phyloP scores from a whole-genome alignment of 805 yeast species.

The Alloascoidea africana region DNA sequence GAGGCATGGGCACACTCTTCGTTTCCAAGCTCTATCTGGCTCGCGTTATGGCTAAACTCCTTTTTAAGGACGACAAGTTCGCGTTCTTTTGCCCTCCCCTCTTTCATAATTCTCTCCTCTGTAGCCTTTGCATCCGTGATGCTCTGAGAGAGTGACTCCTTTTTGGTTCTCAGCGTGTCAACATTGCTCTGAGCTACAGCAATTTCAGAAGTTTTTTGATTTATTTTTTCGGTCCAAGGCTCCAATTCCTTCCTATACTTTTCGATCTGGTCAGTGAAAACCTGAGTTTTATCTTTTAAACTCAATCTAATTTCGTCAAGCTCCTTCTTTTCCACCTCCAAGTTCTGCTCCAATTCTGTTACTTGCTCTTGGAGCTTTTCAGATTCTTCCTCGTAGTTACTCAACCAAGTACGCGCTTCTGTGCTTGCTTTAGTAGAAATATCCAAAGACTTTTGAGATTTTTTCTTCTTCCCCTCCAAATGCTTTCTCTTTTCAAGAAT shows the following conservation, averaged over 20 bases:
- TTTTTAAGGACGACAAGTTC: constrained; percentile 28
- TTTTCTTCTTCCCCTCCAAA: background rate
- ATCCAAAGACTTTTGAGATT: constrained; percentile 19
- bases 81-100: constrained; percentile 33
- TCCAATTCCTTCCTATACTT: constrained; percentile 48
- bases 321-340: constrained; percentile 36
- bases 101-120: constrained; percentile 28
- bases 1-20: constrained; percentile 37
- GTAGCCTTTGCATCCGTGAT: constrained; percentile 27
- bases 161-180: constrained; percentile 37
- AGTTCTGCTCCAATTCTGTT: constrained; percentile 24
- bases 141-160: constrained; percentile 26
- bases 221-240: constrained; percentile 69
- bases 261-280: constrained; percentile 50
- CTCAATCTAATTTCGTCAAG: constrained; percentile 49
- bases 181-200: constrained; percentile 51
- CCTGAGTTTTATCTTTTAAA: constrained; percentile 62
- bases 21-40: constrained; percentile 44
- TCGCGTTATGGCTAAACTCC: constrained; percentile 31
- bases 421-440: constrained; percentile 28
- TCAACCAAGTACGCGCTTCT: constrained; percentile 31
- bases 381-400: constrained; percentile 28
- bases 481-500: background rate
- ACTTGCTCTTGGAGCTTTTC: constrained; percentile 28
- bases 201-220: constrained; percentile 45